Conservation (phyloP, 345 rosid species). For the Lumnitzera littorea region DNA sequence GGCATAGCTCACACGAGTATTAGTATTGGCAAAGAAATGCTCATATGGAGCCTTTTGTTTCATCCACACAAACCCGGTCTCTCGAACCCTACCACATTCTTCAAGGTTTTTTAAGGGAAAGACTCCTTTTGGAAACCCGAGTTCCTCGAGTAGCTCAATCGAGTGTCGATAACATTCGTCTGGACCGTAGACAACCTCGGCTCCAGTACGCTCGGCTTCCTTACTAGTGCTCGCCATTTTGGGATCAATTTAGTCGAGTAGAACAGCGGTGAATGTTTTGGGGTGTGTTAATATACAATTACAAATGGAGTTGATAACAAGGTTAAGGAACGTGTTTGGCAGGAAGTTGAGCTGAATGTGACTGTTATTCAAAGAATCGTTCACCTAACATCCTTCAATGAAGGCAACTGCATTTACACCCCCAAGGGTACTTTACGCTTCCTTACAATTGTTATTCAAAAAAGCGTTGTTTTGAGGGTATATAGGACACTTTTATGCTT, state of each 20-base stretch:
- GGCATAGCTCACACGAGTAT: conserved; percentile 48
- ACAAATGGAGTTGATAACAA: background rate
- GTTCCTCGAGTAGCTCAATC: conserved; percentile 54
- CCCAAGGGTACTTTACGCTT: too few relatives aligned
- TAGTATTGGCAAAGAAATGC: conserved; percentile 49
- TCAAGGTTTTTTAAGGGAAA: conserved; percentile 66
- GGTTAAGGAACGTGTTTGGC: background rate
- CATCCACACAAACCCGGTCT: conserved; percentile 86
- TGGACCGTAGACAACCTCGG: conserved; percentile 56
- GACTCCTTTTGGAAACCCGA: conserved; percentile 80
- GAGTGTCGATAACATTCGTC: conserved; percentile 55
- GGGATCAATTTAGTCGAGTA: background rate
- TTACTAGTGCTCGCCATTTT: conserved; percentile 3
- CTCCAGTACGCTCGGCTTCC: conserved; percentile 47
- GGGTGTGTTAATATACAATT: background rate
- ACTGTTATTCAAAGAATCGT: too few relatives aligned
- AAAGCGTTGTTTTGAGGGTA: too few relatives aligned
- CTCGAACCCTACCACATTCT: conserved; percentile 66
- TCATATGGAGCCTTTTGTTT: conserved; percentile 54
- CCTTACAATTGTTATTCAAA: too few relatives aligned
- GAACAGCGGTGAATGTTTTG: background rate
- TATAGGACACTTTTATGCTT: too few relatives aligned
- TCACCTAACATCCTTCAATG: too few relatives aligned
- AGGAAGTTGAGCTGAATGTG: conserved; percentile 15
- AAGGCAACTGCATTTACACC: too few relatives aligned